Evolutionary conservation across 1,284 basidiomycete genomes (phyloP).

Genomic region (Heliocybe sulcata): DNA sequence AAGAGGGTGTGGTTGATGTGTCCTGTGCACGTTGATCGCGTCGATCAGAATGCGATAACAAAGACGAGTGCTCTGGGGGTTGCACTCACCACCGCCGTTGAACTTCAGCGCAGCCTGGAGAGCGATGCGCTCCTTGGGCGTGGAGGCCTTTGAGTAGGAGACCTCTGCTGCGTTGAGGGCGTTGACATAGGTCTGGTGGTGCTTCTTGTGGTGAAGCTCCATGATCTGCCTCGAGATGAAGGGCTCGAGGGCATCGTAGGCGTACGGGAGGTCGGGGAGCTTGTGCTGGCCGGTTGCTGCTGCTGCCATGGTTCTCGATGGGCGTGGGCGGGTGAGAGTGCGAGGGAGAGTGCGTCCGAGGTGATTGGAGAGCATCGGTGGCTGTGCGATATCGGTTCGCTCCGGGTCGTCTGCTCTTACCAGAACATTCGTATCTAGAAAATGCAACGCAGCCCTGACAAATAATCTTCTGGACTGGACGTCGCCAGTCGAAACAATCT

Average conservation of each 20-base stretch:
- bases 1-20: conserved; percentile 93
- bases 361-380: too few relatives aligned
- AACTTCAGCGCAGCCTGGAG: conserved; percentile 86
- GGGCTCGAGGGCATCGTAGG: conserved; percentile 82
- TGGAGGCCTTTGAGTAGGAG: conserved; percentile 59
- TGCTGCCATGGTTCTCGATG: neutral
- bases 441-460: too few relatives aligned
- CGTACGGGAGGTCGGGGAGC: conserved; percentile 86
- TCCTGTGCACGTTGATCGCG: conserved; percentile 30
- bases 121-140: conserved; percentile 77
- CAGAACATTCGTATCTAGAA: too few relatives aligned
- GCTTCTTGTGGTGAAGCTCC: conserved; percentile 93
- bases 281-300: conserved; percentile 37
- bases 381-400: too few relatives aligned
- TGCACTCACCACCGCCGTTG: conserved; percentile 79
- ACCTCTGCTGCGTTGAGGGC: conserved; percentile 91
- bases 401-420: too few relatives aligned
- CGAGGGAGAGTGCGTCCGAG: neutral
- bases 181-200: conserved; percentile 92
- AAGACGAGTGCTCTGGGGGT: neutral
- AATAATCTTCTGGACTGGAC: too few relatives aligned
- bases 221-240: conserved; percentile 80
- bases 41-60: too few relatives aligned
- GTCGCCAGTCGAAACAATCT: too few relatives aligned
- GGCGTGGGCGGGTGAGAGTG: neutral